These are phyloP conservation scores for Ilyonectria destructans DNA, from an alignment of 2,329 filamentous ascomycete genomes.

Conservation along the genomic window DNA sequence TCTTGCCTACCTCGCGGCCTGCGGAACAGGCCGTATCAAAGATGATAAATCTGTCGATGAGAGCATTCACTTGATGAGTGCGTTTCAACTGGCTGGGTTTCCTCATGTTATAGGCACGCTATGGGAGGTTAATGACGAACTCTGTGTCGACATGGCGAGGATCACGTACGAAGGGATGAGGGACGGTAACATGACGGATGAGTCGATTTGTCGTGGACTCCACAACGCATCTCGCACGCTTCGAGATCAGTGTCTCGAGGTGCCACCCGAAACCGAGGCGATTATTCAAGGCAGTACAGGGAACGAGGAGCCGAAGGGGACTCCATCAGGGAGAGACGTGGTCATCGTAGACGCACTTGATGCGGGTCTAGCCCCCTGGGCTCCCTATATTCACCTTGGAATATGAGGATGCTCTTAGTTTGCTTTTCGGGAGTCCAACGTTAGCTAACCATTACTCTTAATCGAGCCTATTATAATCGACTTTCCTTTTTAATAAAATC, in stretches of 20 bases:
- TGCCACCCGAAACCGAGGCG: too few relatives aligned
- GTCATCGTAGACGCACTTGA: too few relatives aligned
- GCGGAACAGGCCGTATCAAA: not conserved
- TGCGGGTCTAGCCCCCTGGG: too few relatives aligned
- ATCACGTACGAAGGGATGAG: not conserved
- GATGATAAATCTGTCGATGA: not conserved
- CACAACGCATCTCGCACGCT: not conserved
- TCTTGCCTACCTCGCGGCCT: not conserved
- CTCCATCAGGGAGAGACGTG: too few relatives aligned
- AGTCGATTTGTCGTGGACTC: not conserved
- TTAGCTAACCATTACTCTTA: too few relatives aligned
- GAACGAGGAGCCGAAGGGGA: too few relatives aligned
- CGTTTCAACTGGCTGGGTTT: not conserved
- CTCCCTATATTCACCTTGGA: too few relatives aligned
- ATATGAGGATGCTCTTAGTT: too few relatives aligned
- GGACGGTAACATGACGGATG: not conserved
- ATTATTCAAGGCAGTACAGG: too few relatives aligned
- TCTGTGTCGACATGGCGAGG: not conserved
- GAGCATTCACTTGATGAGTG: not conserved
- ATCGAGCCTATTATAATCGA: too few relatives aligned
- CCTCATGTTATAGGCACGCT: not conserved
- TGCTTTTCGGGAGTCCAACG: too few relatives aligned
- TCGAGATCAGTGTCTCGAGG: not conserved
- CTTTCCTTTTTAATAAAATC: too few relatives aligned
- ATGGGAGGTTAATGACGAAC: not conserved